Evolutionary conservation across 2,329 filamentous ascomycete genomes (phyloP).

Genomic region (Ophiobolus disseminans): DNA sequence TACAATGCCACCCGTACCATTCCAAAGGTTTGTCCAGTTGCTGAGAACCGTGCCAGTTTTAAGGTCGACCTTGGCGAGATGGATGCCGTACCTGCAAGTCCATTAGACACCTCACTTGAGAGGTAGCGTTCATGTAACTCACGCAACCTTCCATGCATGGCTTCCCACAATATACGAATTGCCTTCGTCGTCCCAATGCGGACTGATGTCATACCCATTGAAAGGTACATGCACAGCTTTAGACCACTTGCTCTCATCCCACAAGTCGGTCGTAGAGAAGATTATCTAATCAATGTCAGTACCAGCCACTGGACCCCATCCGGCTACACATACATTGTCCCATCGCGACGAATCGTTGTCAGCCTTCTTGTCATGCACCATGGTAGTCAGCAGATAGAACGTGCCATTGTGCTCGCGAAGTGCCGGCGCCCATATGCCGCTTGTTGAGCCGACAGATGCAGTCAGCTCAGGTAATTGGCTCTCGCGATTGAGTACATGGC

Average conservation of each 20-base stretch:
- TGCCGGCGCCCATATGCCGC: conserved; percentile 53
- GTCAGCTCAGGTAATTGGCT: conserved; percentile 50
- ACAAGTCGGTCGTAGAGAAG: conserved; percentile 56
- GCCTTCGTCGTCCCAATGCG: conserved; percentile 64
- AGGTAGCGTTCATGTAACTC: not conserved
- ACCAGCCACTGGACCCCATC: not conserved
- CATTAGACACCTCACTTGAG: not conserved
- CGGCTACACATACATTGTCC: conserved; percentile 43
- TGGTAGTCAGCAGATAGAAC: conserved; percentile 52
- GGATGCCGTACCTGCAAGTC: conserved; percentile 31
- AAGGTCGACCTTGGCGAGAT: conserved; percentile 39
- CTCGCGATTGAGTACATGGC: conserved; percentile 45
- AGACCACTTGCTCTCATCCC: conserved; percentile 55
- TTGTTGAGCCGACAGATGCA: conserved; percentile 40
- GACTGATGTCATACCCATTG: conserved; percentile 60
- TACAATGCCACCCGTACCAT: conserved; percentile 43
- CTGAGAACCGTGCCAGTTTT: conserved; percentile 33
- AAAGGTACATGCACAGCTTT: conserved; percentile 59
- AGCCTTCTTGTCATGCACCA: conserved; percentile 38
- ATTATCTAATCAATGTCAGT: conserved; percentile 41
- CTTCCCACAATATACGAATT: conserved; percentile 56
- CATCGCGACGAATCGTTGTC: conserved; percentile 41
- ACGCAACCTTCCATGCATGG: conserved; percentile 29
- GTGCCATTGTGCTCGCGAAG: conserved; percentile 50
- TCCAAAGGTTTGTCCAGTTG: conserved; percentile 41